A percentile compares a stretch with the other conserved stretches of the same genome.
These are phyloP conservation scores for Wickerhamiella vanderwaltii DNA, from an alignment of 805 yeast species.

Conservation along the genomic window DNA sequence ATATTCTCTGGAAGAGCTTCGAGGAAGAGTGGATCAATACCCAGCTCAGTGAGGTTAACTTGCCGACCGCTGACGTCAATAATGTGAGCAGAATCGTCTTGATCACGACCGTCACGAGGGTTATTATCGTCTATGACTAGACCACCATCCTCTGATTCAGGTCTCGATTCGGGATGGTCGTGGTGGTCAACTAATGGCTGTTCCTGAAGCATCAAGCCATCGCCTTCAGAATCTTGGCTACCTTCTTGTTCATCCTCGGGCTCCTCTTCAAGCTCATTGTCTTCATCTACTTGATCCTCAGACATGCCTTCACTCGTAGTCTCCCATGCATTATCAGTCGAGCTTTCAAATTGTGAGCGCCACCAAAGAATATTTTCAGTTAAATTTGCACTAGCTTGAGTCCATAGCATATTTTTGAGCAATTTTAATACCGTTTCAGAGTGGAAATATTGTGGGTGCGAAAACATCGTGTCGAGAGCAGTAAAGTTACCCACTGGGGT, in stretches of 20 bases:
- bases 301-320: background rate
- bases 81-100: conserved; percentile 1
- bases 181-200: background rate
- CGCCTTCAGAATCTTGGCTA: background rate
- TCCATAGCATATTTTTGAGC: background rate
- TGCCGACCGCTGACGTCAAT: conserved; percentile 8
- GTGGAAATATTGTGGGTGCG: background rate
- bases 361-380: background rate
- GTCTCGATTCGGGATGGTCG: background rate
- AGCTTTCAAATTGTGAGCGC: background rate
- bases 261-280: background rate
- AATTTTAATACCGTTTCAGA: background rate
- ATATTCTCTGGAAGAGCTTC: conserved; percentile 11
- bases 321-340: background rate
- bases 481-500: background rate
- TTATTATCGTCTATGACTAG: no score
- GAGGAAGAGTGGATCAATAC: conserved; percentile 12
- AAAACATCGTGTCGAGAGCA: background rate
- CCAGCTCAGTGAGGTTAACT: conserved; percentile 9
- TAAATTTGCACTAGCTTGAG: background rate
- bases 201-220: background rate
- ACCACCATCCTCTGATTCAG: no score
- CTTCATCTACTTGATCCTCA: background rate
- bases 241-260: background rate
- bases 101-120: background rate